phyloP scores from a whole-genome alignment of 768 basidiomycete genomes.

The Leccinum sublutescens region DNA sequence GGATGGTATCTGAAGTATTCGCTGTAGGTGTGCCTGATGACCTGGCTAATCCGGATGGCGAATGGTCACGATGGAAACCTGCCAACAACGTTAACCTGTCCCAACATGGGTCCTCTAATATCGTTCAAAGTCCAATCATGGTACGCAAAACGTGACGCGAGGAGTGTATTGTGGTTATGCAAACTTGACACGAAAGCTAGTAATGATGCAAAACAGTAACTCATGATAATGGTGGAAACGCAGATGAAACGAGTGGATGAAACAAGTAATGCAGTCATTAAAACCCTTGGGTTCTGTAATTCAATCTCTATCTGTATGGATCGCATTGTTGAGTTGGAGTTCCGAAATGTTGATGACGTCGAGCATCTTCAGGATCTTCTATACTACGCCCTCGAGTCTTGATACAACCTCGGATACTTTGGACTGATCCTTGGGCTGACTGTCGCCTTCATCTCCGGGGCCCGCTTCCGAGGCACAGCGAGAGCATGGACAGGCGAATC shows the following conservation, averaged over 20 bases:
- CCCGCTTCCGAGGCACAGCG: conserved; percentile 59
- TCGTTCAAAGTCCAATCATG: not conserved
- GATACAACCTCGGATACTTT: conserved; percentile 40
- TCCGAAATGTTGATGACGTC: not conserved
- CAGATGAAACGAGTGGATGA: not conserved
- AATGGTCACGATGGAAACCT: conserved; percentile 21
- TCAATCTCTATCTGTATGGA: not conserved
- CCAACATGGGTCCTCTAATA: not conserved
- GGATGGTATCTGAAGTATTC: not conserved
- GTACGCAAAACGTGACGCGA: conserved; percentile 3
- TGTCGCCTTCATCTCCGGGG: conserved; percentile 25
- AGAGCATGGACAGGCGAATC: conserved; percentile 71
- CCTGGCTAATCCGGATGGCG: not conserved
- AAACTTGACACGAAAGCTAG: conserved; percentile 3
- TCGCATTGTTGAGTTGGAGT: not conserved
- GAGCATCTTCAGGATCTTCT: not conserved
- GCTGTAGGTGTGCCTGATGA: not conserved
- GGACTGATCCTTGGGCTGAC: conserved; percentile 51
- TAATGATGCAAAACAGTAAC: not conserved
- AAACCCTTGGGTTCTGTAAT: not conserved
- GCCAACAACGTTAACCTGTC: not conserved
- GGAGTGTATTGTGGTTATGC: conserved; percentile 1
- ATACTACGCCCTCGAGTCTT: conserved; percentile 26
- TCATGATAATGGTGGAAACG: not conserved
- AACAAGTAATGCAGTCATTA: not conserved